A percentile compares a stretch with the other conserved stretches of the same genome.
Evolutionary conservation across 768 basidiomycete genomes (phyloP).

Genomic region (Agrocybe pediades): DNA sequence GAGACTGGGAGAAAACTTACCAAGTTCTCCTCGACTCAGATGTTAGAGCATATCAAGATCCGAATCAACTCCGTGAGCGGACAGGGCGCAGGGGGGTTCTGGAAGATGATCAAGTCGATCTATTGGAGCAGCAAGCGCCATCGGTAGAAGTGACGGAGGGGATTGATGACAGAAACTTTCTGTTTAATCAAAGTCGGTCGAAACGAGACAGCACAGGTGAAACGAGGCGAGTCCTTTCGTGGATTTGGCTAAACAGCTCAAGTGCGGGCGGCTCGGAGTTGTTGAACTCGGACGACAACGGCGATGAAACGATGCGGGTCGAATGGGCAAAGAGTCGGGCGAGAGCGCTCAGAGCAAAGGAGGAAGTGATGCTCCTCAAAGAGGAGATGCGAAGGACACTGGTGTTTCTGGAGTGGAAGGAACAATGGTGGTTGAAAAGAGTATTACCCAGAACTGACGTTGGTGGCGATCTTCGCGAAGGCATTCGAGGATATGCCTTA

Average conservation of each 20-base stretch:
- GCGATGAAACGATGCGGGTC: not conserved
- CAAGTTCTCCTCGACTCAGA: conserved; percentile 8
- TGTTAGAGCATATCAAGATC: conserved; percentile 15
- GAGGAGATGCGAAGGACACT: conserved; percentile 17
- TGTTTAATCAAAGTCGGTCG: not conserved
- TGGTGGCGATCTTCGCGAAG: conserved; percentile 2
- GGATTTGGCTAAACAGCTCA: conserved; percentile 14
- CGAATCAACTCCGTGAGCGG: not conserved
- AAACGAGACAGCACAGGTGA: conserved; percentile 15
- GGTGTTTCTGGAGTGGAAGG: conserved; percentile 12
- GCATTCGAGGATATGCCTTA: conserved; percentile 6
- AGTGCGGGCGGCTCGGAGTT: not conserved
- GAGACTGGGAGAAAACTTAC: conserved; percentile 14
- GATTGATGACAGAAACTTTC: not conserved
- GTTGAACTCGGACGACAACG: no score
- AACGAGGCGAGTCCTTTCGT: conserved; percentile 18
- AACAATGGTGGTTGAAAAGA: conserved; percentile 3
- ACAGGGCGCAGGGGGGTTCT: conserved; percentile 17
- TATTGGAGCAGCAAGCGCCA: not conserved
- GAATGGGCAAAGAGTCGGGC: conserved; percentile 17
- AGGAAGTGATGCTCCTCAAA: conserved; percentile 14
- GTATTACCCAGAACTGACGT: not conserved
- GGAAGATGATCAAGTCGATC: conserved; percentile 8
- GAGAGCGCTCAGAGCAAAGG: conserved; percentile 12
- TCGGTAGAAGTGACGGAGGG: not conserved